These are phyloP conservation scores for Parachlorella kessleri DNA, from an alignment of 139 green algal genomes.

Conservation along the genomic window DNA sequence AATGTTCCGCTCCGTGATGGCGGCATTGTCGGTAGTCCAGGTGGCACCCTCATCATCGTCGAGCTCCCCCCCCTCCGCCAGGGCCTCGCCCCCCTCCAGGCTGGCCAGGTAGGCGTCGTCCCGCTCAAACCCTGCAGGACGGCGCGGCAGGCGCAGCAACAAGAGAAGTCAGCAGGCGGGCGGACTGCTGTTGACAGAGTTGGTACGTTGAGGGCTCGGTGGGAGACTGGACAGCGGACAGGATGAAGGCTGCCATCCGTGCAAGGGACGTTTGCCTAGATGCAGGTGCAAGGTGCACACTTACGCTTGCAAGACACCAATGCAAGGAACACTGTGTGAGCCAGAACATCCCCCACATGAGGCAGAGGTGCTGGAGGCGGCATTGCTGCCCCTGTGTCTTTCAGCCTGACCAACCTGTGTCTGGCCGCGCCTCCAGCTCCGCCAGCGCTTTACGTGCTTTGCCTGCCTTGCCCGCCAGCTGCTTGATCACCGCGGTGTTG, in stretches of 20 bases:
- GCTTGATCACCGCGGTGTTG: conserved; percentile 61
- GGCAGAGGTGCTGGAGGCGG: too few species aligned
- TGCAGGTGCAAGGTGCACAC: too few species aligned
- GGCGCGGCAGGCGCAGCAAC: too few species aligned
- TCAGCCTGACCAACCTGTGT: neutral
- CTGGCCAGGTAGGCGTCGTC: neutral
- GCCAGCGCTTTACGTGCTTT: conserved; percentile 69
- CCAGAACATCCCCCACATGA: too few species aligned
- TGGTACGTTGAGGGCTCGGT: neutral
- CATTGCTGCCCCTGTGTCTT: too few species aligned
- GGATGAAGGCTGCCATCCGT: neutral
- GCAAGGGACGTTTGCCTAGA: too few species aligned
- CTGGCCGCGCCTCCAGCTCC: conserved; percentile 23
- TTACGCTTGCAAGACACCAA: too few species aligned
- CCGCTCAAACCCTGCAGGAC: conserved; percentile 14
- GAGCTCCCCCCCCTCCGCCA: neutral
- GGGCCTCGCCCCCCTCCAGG: neutral
- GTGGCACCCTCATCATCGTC: neutral
- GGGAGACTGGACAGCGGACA: neutral
- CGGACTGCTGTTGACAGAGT: neutral
- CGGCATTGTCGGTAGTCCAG: conserved; percentile 27
- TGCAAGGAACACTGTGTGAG: too few species aligned
- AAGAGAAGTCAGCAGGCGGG: too few species aligned
- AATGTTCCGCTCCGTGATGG: conserved; percentile 18
- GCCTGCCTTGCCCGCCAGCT: conserved; percentile 82